Percentiles rank a stretch among this genome's conserved stretches.
Evolutionary conservation across 495 filamentous ascomycete species (phyloP).

Genomic region (Aspergillus olivimuriae): DNA sequence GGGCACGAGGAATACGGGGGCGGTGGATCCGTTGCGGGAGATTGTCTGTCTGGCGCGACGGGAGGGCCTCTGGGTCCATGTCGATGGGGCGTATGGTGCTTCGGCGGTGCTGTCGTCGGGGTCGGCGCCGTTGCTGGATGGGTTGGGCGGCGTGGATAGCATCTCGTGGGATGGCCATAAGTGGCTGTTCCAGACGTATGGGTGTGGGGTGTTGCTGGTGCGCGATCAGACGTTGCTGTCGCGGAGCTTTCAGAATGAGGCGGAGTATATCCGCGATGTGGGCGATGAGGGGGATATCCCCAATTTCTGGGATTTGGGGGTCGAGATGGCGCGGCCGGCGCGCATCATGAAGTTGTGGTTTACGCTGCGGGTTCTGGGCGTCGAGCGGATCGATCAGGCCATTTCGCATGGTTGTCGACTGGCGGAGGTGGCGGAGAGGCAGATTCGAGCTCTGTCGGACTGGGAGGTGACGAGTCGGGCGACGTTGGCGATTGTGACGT

Average conservation of each 20-base stretch:
- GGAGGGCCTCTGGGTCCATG: constrained; percentile 13
- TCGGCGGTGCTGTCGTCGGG: constrained; percentile 16
- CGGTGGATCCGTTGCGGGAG: constrained; percentile 16
- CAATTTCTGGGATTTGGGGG: constrained; percentile 17
- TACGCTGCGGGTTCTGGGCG: constrained; percentile 15
- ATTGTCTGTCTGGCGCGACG: constrained; percentile 6
- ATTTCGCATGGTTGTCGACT: constrained; percentile 16
- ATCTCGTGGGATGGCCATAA: constrained; percentile 29
- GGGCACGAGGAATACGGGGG: constrained; percentile 24
- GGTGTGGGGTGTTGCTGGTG: constrained; percentile 16
- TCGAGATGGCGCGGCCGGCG: constrained; percentile 19
- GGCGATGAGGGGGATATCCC: constrained; percentile 8
- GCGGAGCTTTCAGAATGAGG: constrained; percentile 10
- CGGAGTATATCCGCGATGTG: constrained; percentile 12
- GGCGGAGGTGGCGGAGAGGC: constrained; percentile 7
- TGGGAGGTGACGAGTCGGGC: constrained; percentile 13
- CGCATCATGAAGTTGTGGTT: constrained; percentile 23
- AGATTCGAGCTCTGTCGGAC: constrained; percentile 2
- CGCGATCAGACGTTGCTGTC: constrained; percentile 2
- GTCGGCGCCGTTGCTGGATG: constrained; percentile 3
- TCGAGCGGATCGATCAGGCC: constrained; percentile 14
- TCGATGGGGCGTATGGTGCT: constrained; percentile 23
- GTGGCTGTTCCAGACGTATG: constrained; percentile 26
- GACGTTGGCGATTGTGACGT: constrained; percentile 10
- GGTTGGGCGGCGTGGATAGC: constrained; percentile 14